Evolutionary conservation across 768 basidiomycete genomes (phyloP).

Genomic region (Terana coerulea): DNA sequence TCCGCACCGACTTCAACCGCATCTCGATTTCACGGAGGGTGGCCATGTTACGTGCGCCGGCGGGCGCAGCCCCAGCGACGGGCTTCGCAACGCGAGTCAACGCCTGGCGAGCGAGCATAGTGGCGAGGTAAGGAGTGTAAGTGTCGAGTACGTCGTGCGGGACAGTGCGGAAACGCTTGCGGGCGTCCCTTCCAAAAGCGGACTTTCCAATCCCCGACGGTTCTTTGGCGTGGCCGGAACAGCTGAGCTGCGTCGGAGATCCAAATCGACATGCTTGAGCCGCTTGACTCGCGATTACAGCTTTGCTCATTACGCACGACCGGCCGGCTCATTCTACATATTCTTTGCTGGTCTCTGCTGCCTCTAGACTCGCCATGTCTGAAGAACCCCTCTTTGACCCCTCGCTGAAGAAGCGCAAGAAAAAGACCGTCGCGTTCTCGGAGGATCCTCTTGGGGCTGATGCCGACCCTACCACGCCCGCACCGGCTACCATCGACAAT

Average conservation of each 20-base stretch:
- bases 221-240: background rate
- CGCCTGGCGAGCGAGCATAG: slow-evolving; percentile 50
- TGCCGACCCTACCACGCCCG: slow-evolving; percentile 70
- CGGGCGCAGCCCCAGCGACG: slow-evolving; percentile 36
- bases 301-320: slow-evolving; percentile 10
- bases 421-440: slow-evolving; percentile 80
- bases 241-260: background rate
- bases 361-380: slow-evolving; percentile 35
- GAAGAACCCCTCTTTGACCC: slow-evolving; percentile 82
- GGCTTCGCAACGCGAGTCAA: slow-evolving; percentile 43
- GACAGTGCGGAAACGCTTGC: slow-evolving; percentile 21
- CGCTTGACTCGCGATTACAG: background rate
- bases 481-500: slow-evolving; percentile 68
- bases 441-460: slow-evolving; percentile 79
- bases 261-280: background rate
- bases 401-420: slow-evolving; percentile 78
- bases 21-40: slow-evolving; percentile 97
- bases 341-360: slow-evolving; percentile 18
- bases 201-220: background rate
- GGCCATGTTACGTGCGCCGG: slow-evolving; percentile 83
- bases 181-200: slow-evolving; percentile 6
- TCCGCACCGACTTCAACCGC: slow-evolving; percentile 92
- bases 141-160: slow-evolving; percentile 22
- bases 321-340: background rate
- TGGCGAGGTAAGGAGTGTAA: slow-evolving; percentile 15